Conservation (phyloP, 1,284 basidiomycete genomes). For the Xerocomus nothofagi region DNA sequence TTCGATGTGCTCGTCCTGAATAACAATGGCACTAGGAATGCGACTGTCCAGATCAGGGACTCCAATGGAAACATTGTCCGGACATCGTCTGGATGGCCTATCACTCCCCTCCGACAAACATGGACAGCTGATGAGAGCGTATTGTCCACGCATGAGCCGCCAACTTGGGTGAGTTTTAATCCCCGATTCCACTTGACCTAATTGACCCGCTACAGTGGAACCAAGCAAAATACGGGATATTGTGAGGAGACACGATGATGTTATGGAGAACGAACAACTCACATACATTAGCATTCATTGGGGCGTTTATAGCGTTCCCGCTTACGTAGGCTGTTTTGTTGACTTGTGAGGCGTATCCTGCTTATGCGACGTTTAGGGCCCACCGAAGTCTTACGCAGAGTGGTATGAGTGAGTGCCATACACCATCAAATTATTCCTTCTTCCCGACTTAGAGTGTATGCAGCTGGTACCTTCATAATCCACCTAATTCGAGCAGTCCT, state of each 20-base stretch:
- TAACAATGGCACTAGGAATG: slow-evolving; percentile 33
- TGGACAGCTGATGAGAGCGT: slow-evolving; percentile 42
- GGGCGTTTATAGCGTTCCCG: slow-evolving; percentile 55
- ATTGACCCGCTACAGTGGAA: slow-evolving; percentile 38
- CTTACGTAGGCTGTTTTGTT: slow-evolving; percentile 37
- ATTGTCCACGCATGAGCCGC: slow-evolving; percentile 48
- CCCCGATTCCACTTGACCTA: not conserved
- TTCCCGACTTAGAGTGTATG: not conserved
- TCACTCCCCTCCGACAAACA: slow-evolving; percentile 38
- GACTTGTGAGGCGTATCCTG: not conserved
- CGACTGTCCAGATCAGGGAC: slow-evolving; percentile 38
- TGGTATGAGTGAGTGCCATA: slow-evolving; percentile 49
- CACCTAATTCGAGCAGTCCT: slow-evolving; percentile 36
- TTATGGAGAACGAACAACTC: not conserved
- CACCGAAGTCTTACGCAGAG: slow-evolving; percentile 48
- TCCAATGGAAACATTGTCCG: slow-evolving; percentile 34
- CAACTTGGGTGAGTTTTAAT: slow-evolving; percentile 45
- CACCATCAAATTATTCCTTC: not conserved
- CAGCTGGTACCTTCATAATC: slow-evolving; percentile 45
- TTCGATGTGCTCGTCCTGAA: slow-evolving; percentile 43
- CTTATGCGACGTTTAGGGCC: slow-evolving; percentile 29
- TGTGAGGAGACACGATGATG: slow-evolving; percentile 35
- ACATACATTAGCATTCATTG: slow-evolving; percentile 47
- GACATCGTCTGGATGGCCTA: slow-evolving; percentile 37
- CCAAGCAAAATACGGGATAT: slow-evolving; percentile 58